These are phyloP conservation scores for Yamadazyma sp. DNA, from an alignment of 805 yeast species.

Conservation along the genomic window DNA sequence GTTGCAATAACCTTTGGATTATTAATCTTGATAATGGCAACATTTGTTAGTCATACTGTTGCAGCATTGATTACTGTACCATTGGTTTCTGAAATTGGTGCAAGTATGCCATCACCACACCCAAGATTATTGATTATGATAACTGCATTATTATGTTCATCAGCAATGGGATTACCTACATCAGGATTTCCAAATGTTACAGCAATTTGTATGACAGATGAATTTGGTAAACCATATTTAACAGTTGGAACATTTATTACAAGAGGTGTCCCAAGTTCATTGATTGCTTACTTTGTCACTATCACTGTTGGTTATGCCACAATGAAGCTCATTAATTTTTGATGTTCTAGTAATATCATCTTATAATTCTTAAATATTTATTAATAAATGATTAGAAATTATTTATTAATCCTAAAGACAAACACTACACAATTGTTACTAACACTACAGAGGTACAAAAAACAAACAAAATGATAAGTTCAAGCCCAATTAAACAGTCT, in stretches of 20 bases:
- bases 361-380: no score
- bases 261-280: constrained; percentile 85
- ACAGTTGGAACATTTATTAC: constrained; percentile 84
- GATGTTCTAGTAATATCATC: no score
- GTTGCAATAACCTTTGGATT: constrained; percentile 78
- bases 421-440: no score
- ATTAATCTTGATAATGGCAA: constrained; percentile 79
- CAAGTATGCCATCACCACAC: constrained; percentile 69
- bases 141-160: constrained; percentile 71
- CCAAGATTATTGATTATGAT: constrained; percentile 76
- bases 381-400: no score
- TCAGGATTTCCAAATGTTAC: constrained; percentile 98
- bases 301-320: constrained; percentile 77
- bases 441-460: no score
- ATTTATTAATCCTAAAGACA: no score
- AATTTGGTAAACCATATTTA: constrained; percentile 84
- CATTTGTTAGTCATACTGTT: constrained; percentile 95
- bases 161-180: constrained; percentile 97
- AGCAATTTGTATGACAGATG: constrained; percentile 92
- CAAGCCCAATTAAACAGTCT: constrained; percentile 1
- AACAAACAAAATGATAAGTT: background rate
- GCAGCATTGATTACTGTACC: constrained; percentile 95
- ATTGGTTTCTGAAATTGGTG: constrained; percentile 86
- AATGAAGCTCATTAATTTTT: constrained; percentile 47
- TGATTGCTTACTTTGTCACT: constrained; percentile 69